phyloP scores from a whole-genome alignment of 495 filamentous ascomycete species.

The Hypoxylon fragiforme region DNA sequence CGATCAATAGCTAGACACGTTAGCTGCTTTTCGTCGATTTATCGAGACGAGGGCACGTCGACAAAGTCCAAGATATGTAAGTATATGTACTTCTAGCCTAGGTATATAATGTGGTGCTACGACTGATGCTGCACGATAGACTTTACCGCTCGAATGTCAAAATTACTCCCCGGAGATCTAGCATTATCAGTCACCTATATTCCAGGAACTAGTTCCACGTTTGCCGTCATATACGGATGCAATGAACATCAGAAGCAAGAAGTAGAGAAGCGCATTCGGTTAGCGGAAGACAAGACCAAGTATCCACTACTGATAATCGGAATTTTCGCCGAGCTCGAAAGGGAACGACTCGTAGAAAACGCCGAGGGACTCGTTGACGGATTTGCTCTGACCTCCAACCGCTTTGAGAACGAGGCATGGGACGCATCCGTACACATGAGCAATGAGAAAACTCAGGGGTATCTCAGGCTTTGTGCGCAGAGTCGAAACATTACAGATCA shows the following conservation, averaged over 20 bases:
- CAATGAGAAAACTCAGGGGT: constrained; percentile 19
- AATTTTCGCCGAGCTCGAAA: constrained; percentile 19
- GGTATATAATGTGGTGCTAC: background rate
- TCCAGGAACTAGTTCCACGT: constrained; percentile 14
- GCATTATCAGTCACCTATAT: constrained; percentile 22
- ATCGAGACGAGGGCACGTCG: background rate
- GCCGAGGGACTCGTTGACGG: constrained; percentile 15
- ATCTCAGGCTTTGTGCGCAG: constrained; percentile 17
- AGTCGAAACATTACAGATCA: constrained; percentile 18
- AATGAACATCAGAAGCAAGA: constrained; percentile 6
- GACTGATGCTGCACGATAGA: constrained; percentile 1
- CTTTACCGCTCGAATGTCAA: constrained; percentile 21
- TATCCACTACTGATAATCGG: constrained; percentile 21
- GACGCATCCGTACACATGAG: constrained; percentile 16
- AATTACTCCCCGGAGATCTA: constrained; percentile 7
- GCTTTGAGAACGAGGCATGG: constrained; percentile 7
- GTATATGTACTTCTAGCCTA: background rate
- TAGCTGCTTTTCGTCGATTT: constrained; percentile 12
- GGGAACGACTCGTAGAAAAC: constrained; percentile 2
- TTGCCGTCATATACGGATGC: constrained; percentile 25
- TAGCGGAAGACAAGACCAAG: constrained; percentile 5
- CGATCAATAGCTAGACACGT: constrained; percentile 14
- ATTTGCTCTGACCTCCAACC: constrained; percentile 12
- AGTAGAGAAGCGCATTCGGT: constrained; percentile 7
- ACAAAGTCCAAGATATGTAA: constrained; percentile 12